These are phyloP conservation scores for Aspergillus diversus DNA, from an alignment of 495 filamentous ascomycete species.

Conservation along the genomic window DNA sequence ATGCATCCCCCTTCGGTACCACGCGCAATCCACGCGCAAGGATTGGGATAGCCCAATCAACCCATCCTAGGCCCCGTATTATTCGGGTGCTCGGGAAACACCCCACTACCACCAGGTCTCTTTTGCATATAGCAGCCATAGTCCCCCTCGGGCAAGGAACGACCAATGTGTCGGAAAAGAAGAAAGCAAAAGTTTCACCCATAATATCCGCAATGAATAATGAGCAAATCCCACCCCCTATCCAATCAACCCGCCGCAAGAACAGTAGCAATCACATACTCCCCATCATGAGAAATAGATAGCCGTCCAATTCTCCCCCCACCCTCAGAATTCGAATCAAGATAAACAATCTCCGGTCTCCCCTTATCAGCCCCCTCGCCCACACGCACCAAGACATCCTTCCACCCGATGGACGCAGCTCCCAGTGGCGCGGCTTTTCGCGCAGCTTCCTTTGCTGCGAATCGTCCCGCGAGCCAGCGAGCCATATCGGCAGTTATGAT, in stretches of 20 bases:
- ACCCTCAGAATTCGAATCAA: slow-evolving; percentile 23
- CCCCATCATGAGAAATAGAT: slow-evolving; percentile 64
- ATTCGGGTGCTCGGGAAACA: too few relatives aligned
- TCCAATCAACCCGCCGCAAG: slow-evolving; percentile 40
- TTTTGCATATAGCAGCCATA: too few relatives aligned
- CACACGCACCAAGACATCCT: slow-evolving; percentile 43
- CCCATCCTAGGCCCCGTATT: too few relatives aligned
- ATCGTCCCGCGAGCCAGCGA: slow-evolving; percentile 52
- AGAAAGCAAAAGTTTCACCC: too few relatives aligned
- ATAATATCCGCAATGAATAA: too few relatives aligned
- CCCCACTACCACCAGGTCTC: too few relatives aligned
- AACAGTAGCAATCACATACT: slow-evolving; percentile 61
- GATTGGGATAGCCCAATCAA: too few relatives aligned
- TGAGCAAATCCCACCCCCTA: neutral
- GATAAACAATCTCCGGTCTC: slow-evolving; percentile 46
- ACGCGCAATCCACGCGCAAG: too few relatives aligned
- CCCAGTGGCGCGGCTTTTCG: slow-evolving; percentile 49
- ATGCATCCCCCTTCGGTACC: too few relatives aligned
- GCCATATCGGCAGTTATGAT: slow-evolving; percentile 42
- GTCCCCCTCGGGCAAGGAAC: too few relatives aligned
- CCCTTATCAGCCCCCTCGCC: slow-evolving; percentile 32
- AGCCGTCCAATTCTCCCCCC: slow-evolving; percentile 40
- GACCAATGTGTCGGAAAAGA: too few relatives aligned
- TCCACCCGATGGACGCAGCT: slow-evolving; percentile 45
- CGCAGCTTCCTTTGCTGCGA: slow-evolving; percentile 54